Percentiles rank a stretch among this genome's conserved stretches.
Conservation (phyloP, 176 grass and related monocot genomes). For the Echinochloa phyllopogon region DNA sequence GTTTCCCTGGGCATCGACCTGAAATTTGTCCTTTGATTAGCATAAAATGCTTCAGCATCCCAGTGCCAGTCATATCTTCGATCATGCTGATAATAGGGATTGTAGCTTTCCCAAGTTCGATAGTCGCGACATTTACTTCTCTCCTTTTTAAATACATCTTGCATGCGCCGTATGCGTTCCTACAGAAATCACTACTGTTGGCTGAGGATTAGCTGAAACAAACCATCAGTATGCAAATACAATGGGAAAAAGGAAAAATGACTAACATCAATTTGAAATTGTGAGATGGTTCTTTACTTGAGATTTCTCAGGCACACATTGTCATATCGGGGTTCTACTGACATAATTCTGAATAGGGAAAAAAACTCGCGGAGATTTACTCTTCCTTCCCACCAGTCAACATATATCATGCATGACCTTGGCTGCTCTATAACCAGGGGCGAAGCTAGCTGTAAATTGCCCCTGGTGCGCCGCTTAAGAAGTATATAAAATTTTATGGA, state of each 20-base stretch:
- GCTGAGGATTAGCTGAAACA: constrained; percentile 49
- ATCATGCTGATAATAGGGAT: constrained; percentile 61
- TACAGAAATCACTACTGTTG: constrained; percentile 46
- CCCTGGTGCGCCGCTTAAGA: too few relatives aligned
- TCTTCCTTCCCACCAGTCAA: not conserved
- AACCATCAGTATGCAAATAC: not conserved
- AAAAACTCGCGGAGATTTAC: not conserved
- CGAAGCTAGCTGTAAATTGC: too few relatives aligned
- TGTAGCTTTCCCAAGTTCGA: constrained; percentile 47
- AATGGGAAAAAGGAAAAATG: not conserved
- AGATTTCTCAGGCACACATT: not conserved
- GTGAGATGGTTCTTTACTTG: not conserved
- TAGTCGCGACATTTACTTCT: constrained; percentile 67
- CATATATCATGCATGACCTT: not conserved
- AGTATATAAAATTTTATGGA: too few relatives aligned
- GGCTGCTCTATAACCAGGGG: too few relatives aligned
- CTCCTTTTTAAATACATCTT: constrained; percentile 75
- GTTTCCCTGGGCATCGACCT: constrained; percentile 48
- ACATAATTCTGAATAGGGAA: not conserved
- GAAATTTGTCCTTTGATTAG: constrained; percentile 66
- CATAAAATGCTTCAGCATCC: constrained; percentile 58
- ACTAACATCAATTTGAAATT: not conserved
- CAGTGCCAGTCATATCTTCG: constrained; percentile 72
- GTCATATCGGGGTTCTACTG: not conserved
- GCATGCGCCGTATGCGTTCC: constrained; percentile 78